phyloP scores from a whole-genome alignment of 2,329 filamentous ascomycete species.

The Verruconis gallopava region DNA sequence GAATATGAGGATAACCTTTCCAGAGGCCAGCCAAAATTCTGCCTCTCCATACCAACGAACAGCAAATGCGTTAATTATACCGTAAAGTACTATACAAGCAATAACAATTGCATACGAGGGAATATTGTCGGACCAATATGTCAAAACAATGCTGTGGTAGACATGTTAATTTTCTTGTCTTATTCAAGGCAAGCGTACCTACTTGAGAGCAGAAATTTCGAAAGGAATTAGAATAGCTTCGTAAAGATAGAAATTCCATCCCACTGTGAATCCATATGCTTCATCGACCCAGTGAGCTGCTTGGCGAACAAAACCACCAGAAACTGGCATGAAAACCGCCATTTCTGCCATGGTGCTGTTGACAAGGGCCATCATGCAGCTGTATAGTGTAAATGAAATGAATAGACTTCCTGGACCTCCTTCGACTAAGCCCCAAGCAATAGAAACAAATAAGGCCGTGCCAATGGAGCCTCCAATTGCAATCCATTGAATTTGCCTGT shows the following conservation, averaged over 20 bases:
- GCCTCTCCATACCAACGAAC: conserved; percentile 43
- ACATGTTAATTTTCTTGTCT: no score
- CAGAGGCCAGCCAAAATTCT: conserved; percentile 35
- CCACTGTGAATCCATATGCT: conserved; percentile 21
- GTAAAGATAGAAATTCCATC: conserved; percentile 41
- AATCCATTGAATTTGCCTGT: conserved; percentile 26
- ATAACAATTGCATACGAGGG: background rate
- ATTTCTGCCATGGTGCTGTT: conserved; percentile 57
- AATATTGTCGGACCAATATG: conserved; percentile 7
- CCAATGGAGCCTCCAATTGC: conserved; percentile 29
- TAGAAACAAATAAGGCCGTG: conserved; percentile 45
- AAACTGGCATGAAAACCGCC: conserved; percentile 48
- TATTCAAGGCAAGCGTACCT: no score
- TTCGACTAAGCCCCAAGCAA: conserved; percentile 41
- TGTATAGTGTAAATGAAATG: conserved; percentile 46
- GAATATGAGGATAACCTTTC: conserved; percentile 34
- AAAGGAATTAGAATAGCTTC: conserved; percentile 39
- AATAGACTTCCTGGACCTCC: conserved; percentile 42
- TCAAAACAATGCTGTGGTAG: conserved; percentile 28
- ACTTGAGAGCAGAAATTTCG: conserved; percentile 34
- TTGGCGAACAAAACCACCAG: conserved; percentile 50
- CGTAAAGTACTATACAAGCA: conserved; percentile 43
- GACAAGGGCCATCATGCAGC: conserved; percentile 43
- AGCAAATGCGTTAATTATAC: conserved; percentile 40
- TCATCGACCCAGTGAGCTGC: conserved; percentile 50